Evolutionary conservation across 805 yeast genomes (phyloP).

Genomic region (Candida jianshihensis): DNA sequence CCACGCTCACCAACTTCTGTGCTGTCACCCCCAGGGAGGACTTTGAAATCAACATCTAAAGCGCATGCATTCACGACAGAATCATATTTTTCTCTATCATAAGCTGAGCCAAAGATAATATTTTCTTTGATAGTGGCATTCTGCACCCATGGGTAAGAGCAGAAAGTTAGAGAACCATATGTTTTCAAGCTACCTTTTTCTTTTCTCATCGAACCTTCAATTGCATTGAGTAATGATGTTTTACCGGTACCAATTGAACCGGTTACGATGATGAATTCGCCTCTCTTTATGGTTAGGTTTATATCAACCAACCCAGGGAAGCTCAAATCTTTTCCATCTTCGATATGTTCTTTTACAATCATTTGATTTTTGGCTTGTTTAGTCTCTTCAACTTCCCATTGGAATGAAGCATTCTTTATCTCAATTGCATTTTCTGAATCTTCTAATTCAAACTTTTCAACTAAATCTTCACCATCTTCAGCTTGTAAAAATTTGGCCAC

Average conservation of each 20-base stretch:
- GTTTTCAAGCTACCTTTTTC: conserved; percentile 43
- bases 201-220: conserved; percentile 65
- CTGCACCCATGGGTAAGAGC: conserved; percentile 80
- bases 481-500: conserved; percentile 38
- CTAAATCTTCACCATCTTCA: conserved; percentile 30
- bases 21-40: conserved; percentile 65
- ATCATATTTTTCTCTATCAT: conserved; percentile 43
- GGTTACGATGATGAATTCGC: conserved; percentile 68
- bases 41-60: conserved; percentile 53
- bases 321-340: conserved; percentile 18
- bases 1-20: conserved; percentile 87
- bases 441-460: conserved; percentile 24
- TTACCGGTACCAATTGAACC: conserved; percentile 85
- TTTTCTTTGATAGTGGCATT: conserved; percentile 74
- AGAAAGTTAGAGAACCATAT: conserved; percentile 45
- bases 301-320: conserved; percentile 40
- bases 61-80: conserved; percentile 60
- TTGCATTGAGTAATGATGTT: conserved; percentile 61
- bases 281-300: conserved; percentile 45
- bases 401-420: conserved; percentile 40
- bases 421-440: conserved; percentile 38
- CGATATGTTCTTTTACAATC: conserved; percentile 2
- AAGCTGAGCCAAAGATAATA: conserved; percentile 58
- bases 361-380: conserved; percentile 4
- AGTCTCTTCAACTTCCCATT: conserved; percentile 41